Evolutionary conservation across 108 stramenopile genomes (phyloP), one percentile per base, ranked within the genome.

Genomic region (Heterococcus sp.): DNA sequence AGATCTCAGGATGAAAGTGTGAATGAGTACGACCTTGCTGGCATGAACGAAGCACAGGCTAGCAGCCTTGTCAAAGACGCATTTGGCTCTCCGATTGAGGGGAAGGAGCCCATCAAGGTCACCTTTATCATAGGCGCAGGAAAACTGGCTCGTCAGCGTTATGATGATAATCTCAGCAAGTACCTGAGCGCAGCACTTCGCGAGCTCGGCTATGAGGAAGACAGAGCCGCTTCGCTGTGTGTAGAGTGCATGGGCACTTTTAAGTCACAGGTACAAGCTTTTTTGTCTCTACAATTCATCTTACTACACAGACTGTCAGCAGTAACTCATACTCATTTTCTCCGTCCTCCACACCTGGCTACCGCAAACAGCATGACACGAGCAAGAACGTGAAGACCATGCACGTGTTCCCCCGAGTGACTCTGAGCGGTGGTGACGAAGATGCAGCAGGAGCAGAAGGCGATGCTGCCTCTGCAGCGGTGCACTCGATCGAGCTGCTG

Each of bases 291-390:
- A n/a, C n/a, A n/a, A n/a, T n/a, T n/a, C n/a, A n/a, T n/a, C n/a
- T n/a, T n/a, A n/a, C n/a, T n/a, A n/a, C n/a, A n/a, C n/a, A n/a
- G n/a, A n/a, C n/a, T n/a, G n/a, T n/a, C n/a, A n/a, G n/a, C n/a
- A n/a, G n/a, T n/a, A n/a, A n/a, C n/a, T n/a, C n/a, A n/a, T n/a
- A n/a, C n/a, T n/a, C n/a, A n/a, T n/a, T n/a, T n/a, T n/a, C n/a
- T n/a, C n/a, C n/a, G n/a, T n/a, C n/a, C n/a, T n/a, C n/a, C n/a
- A n/a, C n/a, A n/a, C n/a, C n/a, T n/a, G n/a, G n/a, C n/a, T n/a
- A n/a, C n/a, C 94, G 91, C 81, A 96, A n/a, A n/a, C 95, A 96
- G 83, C 95, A 96, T 85, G 95, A 96, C 82, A 94, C 94, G 14
- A 94, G 93, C 1, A 94, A 94, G 86, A 96, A 96, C 83, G 71